These are phyloP conservation scores for Flaveria ramosissima DNA, from an alignment of 129 eudicot genomes.

Conservation along the genomic window DNA sequence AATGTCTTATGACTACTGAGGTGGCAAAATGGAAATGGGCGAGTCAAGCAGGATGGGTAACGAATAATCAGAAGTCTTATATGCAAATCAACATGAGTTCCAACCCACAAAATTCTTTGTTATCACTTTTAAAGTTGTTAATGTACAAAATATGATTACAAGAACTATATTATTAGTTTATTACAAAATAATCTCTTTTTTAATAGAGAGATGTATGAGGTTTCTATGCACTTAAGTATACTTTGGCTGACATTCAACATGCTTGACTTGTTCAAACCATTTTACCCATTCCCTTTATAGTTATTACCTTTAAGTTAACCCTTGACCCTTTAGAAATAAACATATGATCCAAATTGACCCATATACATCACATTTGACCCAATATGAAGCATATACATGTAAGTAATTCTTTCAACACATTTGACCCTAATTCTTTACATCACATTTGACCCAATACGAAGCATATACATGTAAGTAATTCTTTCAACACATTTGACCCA, in stretches of 20 bases:
- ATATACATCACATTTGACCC: neutral
- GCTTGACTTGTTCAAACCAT: neutral
- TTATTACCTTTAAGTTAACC: neutral
- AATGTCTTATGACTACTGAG: constrained; percentile 11
- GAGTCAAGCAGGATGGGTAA: neutral
- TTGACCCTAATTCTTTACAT: no score
- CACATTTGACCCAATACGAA: neutral
- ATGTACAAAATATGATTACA: neutral
- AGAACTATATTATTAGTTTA: neutral
- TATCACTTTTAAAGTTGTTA: neutral
- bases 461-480: neutral
- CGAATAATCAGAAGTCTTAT: neutral
- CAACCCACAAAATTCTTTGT: neutral
- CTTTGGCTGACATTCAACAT: neutral
- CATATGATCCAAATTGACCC: neutral
- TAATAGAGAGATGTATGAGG: neutral
- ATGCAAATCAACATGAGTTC: neutral
- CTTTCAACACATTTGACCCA: neutral
- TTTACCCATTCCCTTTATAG: neutral
- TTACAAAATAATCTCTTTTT: neutral
- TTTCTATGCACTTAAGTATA: neutral
- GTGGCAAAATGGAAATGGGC: neutral
- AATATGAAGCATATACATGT: no score
- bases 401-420: neutral
- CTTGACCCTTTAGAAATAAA: neutral